These are phyloP conservation scores for Bipolaris victoriae DNA, from an alignment of 2,329 filamentous ascomycete genomes.

Conservation along the genomic window DNA sequence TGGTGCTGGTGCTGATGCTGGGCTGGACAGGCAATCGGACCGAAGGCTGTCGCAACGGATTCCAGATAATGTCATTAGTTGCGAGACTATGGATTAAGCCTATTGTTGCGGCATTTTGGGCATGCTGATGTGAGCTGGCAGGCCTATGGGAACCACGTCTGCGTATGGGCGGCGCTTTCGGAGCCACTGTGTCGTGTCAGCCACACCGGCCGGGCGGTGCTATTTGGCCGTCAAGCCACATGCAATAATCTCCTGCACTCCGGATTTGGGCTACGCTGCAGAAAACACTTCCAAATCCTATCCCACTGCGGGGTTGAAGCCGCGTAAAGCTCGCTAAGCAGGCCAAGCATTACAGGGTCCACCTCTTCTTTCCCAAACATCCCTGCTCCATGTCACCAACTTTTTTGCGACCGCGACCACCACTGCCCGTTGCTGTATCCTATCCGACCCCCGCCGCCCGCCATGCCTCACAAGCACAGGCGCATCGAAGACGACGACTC, in stretches of 20 bases:
- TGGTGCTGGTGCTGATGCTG: neutral
- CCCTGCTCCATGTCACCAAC: conserved; percentile 14
- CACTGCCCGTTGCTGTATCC: neutral
- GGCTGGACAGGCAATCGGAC: neutral
- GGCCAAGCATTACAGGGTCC: neutral
- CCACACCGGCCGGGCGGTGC: neutral
- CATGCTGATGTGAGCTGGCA: neutral
- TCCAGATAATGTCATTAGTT: neutral
- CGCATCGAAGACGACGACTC: conserved; percentile 58
- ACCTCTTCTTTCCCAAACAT: neutral
- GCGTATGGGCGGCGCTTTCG: neutral
- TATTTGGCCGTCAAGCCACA: conserved; percentile 4
- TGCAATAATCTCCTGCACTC: neutral
- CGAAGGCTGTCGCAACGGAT: conserved; percentile 1
- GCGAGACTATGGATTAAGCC: neutral
- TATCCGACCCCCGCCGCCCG: conserved; percentile 6
- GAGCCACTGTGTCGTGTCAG: neutral
- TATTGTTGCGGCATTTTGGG: neutral
- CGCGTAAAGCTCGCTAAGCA: conserved; percentile 5
- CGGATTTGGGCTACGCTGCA: neutral
- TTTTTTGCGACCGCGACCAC: conserved; percentile 15
- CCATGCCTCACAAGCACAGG: conserved; percentile 89
- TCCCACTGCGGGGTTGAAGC: conserved; percentile 5
- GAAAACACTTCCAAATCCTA: no score
- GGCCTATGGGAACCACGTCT: neutral